Base-by-base conservation (phyloP, 2,329 filamentous ascomycete genomes). In the Colletotrichum salicis region DNA sequence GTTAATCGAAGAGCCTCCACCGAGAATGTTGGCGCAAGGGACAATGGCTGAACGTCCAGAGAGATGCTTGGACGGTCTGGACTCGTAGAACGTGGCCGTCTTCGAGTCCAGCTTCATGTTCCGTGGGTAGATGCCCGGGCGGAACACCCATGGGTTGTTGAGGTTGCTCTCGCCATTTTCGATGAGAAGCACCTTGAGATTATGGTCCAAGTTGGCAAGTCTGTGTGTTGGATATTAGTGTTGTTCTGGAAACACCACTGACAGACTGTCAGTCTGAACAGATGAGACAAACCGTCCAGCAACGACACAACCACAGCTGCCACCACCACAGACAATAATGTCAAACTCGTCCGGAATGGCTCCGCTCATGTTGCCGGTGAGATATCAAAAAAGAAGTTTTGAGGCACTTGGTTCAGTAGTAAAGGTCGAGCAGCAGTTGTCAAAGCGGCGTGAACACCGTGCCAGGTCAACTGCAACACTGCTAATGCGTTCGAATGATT, bases 41-140 rank as follows among this genome's bases (percentile, higher is more conserved):
- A 95, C 92, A 57, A 94, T 87, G 27, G 92, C 92, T 77, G 90
- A 89, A 57, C 92, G 87, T 19, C 92, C 92, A 75, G 87, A 88
- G 31, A 95, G 89, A 85, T 89, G 92, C 80, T 93, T 89, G 0
- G 92, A 94, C 19, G 92, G 92, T 52, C 90, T 87, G 59, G 92
- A 94, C 80, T 95, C 90, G 79, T 95, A 96, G 82, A 95, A 95
- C 0, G 92, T 92, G 41, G 93, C 93, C 37, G 92, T 94, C 86
- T 94, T 94, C 76, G 92, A 94, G 86, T 94, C 92, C 71, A 94
- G 80, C 82, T 94, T 86, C 92, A 93, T 94, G 83, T 94, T 94
- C 57, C 86, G 84, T n/a, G 92, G 93, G 81, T 92, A 94, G 79
- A 94, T 92, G 66, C 91, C 92, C 3, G 92, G 92, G 6, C 92